A percentile compares a stretch with the other conserved stretches of the same genome.
phyloP scores from a whole-genome alignment of 768 basidiomycete species.

The Roridomyces roridus region DNA sequence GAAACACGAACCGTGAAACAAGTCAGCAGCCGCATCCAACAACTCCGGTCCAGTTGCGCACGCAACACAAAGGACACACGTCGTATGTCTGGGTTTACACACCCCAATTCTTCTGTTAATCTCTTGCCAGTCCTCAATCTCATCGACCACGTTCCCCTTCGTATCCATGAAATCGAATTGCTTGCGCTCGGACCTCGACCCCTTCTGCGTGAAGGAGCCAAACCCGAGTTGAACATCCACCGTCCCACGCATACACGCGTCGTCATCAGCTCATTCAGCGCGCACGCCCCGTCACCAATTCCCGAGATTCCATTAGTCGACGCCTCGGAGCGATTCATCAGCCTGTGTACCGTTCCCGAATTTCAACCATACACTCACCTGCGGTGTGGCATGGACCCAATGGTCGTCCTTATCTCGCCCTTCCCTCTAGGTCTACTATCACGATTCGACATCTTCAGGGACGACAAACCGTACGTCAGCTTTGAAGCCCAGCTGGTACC shows the following conservation, averaged over 20 bases:
- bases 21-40: constrained; percentile 16
- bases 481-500: background rate
- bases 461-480: background rate
- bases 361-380: background rate
- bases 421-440: background rate
- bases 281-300: background rate
- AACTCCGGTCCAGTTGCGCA: background rate
- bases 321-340: background rate
- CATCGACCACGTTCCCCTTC: background rate
- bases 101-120: background rate
- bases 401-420: constrained; percentile 2
- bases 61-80: background rate
- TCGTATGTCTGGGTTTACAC: background rate
- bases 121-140: background rate
- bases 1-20: background rate
- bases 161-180: background rate
- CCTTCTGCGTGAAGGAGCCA: background rate
- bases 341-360: background rate
- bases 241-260: background rate
- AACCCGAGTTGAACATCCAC: background rate
- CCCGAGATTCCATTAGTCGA: background rate
- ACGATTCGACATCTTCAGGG: background rate
- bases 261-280: background rate
- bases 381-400: background rate
- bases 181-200: background rate